phyloP scores from a whole-genome alignment of 176 grass and related monocot genomes.

The Carex scoparia region DNA sequence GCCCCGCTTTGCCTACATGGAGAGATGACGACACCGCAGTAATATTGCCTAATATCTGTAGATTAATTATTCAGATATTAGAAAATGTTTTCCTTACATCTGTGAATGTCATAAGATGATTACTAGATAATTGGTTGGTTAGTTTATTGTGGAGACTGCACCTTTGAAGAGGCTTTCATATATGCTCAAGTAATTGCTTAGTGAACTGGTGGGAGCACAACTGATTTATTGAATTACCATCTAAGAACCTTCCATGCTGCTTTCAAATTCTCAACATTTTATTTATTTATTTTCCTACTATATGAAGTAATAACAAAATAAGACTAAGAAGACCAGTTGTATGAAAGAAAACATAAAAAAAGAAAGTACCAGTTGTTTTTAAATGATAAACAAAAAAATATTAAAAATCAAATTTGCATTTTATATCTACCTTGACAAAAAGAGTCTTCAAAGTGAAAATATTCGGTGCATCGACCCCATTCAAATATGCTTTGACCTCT shows the following conservation, averaged over 20 bases:
- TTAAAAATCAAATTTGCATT: neutral
- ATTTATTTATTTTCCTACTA: neutral
- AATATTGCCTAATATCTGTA: conserved; percentile 63
- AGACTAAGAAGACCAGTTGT: neutral
- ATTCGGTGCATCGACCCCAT: conserved; percentile 92
- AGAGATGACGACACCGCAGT: conserved; percentile 80
- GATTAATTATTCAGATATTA: neutral
- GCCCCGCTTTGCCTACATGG: conserved; percentile 84
- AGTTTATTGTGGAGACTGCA: neutral
- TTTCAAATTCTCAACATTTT: neutral
- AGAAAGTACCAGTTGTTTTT: too few species aligned
- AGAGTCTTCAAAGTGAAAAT: conserved; percentile 84
- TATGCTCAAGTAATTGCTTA: neutral
- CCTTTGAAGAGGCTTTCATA: neutral
- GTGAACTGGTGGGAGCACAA: neutral
- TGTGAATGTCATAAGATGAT: neutral
- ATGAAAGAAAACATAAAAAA: neutral
- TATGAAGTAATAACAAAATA: neutral
- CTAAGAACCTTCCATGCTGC: neutral
- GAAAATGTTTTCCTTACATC: neutral
- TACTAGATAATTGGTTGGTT: neutral
- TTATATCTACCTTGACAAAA: conserved; percentile 75
- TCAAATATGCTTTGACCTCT: conserved; percentile 94
- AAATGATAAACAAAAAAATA: neutral
- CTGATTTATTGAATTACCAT: neutral